Evolutionary conservation across 1,284 basidiomycete species (phyloP).

Genomic region (Cryptococcus depauperatus): DNA sequence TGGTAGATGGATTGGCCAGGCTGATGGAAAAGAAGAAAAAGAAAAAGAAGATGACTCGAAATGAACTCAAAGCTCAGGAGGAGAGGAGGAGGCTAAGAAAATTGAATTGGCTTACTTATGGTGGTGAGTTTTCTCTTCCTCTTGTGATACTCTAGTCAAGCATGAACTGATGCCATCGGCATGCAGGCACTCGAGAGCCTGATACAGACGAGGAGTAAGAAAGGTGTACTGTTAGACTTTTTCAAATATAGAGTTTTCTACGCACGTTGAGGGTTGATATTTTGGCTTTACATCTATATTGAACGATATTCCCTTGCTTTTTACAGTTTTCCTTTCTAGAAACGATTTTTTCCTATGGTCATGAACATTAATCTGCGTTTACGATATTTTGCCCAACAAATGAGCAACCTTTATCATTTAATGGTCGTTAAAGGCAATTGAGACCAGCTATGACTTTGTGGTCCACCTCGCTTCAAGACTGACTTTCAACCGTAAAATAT

Average conservation of each 20-base stretch:
- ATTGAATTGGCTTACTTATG: constrained; percentile 72
- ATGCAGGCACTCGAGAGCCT: constrained; percentile 23
- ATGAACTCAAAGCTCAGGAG: constrained; percentile 80
- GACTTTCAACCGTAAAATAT: too few relatives aligned
- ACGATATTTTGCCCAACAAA: too few relatives aligned
- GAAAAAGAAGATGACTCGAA: constrained; percentile 86
- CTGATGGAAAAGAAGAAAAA: constrained; percentile 52
- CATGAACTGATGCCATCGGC: neutral
- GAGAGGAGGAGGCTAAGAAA: constrained; percentile 71
- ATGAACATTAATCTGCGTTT: too few relatives aligned
- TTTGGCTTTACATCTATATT: too few relatives aligned
- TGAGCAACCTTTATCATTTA: too few relatives aligned
- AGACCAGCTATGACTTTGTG: too few relatives aligned
- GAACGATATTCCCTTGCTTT: neutral
- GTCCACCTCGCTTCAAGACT: too few relatives aligned
- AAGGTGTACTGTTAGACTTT: neutral
- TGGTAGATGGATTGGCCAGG: constrained; percentile 38
- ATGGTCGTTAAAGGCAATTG: too few relatives aligned
- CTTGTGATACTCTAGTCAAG: neutral
- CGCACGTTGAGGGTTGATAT: neutral
- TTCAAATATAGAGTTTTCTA: neutral
- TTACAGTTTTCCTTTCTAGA: neutral
- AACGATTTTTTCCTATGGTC: neutral
- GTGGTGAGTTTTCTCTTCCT: constrained; percentile 48
- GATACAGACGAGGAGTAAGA: constrained; percentile 29